A percentile compares a stretch with the other conserved stretches of the same genome.
These are phyloP conservation scores for Nothophytophthora sp. DNA, from an alignment of 352 stramenopile species.

Conservation along the genomic window DNA sequence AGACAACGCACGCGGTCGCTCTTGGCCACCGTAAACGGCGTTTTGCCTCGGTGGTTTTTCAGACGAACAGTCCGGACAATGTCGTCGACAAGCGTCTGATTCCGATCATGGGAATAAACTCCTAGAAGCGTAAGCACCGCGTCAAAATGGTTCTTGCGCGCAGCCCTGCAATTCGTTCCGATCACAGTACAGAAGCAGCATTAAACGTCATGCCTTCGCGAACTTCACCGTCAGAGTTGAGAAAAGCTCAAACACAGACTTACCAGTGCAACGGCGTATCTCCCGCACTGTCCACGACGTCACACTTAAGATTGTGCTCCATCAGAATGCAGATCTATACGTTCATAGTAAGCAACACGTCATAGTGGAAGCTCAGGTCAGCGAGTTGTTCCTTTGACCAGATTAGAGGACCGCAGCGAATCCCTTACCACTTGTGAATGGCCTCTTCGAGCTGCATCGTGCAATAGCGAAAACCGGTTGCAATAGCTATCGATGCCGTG, in stretches of 20 bases:
- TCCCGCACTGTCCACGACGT: constrained; percentile 43
- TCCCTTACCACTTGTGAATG: constrained; percentile 47
- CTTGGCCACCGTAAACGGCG: constrained; percentile 38
- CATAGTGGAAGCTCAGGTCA: background rate
- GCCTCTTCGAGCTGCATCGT: constrained; percentile 61
- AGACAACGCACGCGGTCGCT: constrained; percentile 41
- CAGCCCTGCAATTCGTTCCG: constrained; percentile 50
- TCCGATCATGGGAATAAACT: constrained; percentile 28
- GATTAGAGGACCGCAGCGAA: background rate
- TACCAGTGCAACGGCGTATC: constrained; percentile 77
- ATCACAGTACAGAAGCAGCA: too few relatives aligned
- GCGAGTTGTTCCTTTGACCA: background rate
- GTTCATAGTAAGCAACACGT: constrained; percentile 1
- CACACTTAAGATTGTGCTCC: constrained; percentile 36
- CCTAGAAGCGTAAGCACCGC: constrained; percentile 51
- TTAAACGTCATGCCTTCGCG: too few relatives aligned
- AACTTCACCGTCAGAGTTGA: too few relatives aligned
- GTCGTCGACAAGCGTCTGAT: constrained; percentile 23
- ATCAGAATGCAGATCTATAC: constrained; percentile 53
- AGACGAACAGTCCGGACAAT: constrained; percentile 37
- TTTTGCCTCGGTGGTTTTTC: constrained; percentile 53
- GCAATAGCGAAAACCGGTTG: constrained; percentile 67
- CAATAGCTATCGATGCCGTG: constrained; percentile 48
- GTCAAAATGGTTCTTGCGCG: constrained; percentile 61
- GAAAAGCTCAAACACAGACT: background rate